phyloP scores from a whole-genome alignment of 2,329 filamentous ascomycete species.

The Fusarium setosum region DNA sequence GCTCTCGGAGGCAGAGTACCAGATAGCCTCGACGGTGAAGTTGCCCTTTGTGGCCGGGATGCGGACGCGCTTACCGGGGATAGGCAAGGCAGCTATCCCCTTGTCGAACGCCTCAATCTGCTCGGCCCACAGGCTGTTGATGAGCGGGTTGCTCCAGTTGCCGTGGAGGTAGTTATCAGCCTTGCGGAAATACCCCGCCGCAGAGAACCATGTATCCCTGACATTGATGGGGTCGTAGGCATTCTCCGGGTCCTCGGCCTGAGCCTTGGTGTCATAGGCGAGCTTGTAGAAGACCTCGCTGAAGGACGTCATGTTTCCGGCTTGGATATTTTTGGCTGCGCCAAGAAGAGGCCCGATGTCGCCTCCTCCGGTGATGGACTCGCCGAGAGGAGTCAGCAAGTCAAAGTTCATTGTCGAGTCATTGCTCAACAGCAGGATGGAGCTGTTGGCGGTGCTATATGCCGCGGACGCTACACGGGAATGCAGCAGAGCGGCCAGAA shows the following conservation, averaged over 20 bases:
- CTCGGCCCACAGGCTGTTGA: conserved; percentile 51
- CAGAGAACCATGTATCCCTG: conserved; percentile 48
- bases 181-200: conserved; percentile 54
- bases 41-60: conserved; percentile 33
- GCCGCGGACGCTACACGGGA: neutral
- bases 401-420: neutral
- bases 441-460: neutral
- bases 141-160: conserved; percentile 54
- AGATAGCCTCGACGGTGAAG: conserved; percentile 52
- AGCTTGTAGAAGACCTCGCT: neutral
- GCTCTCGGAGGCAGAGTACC: conserved; percentile 37
- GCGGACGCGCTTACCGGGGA: conserved; percentile 50
- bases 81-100: conserved; percentile 48
- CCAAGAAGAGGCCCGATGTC: neutral
- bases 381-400: neutral
- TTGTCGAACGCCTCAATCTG: conserved; percentile 52
- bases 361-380: neutral
- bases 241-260: conserved; percentile 20
- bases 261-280: neutral
- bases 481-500: neutral
- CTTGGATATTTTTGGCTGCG: neutral
- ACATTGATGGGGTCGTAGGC: conserved; percentile 38
- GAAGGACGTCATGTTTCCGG: neutral
- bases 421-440: neutral
- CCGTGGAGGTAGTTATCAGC: conserved; percentile 56